Conservation (phyloP, 192 early-diverging fungal species). For the Backusella parvicylindrica region DNA sequence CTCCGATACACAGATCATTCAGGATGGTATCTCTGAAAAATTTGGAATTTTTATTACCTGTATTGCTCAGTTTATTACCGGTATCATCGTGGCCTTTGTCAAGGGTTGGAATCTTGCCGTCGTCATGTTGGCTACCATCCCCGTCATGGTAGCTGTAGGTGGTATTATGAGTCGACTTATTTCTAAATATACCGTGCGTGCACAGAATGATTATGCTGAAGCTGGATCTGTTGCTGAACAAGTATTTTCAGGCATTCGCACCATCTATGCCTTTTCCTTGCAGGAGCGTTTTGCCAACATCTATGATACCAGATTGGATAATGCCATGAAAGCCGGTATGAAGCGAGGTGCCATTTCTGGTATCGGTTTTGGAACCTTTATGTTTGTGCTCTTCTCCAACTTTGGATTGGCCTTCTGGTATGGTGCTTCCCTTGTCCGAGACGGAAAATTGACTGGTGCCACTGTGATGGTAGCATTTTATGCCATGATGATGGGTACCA, state of each 20-base stretch:
- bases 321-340: constrained; percentile 61
- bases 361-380: constrained; percentile 64
- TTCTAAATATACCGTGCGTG: constrained; percentile 37
- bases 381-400: constrained; percentile 65
- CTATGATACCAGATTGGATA: constrained; percentile 56
- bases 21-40: constrained; percentile 86
- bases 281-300: constrained; percentile 64
- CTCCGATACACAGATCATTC: constrained; percentile 75
- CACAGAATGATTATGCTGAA: background rate
- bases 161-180: constrained; percentile 30
- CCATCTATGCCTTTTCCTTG: constrained; percentile 78
- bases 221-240: constrained; percentile 78
- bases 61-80: constrained; percentile 61
- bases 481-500: constrained; percentile 70
- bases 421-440: constrained; percentile 55
- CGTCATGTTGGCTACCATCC: constrained; percentile 72
- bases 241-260: constrained; percentile 75
- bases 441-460: constrained; percentile 38
- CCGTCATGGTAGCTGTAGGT: constrained; percentile 49
- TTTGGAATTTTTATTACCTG: constrained; percentile 66
- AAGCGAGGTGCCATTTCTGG: constrained; percentile 56
- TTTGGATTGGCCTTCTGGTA: constrained; percentile 85
- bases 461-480: constrained; percentile 83
- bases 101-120: constrained; percentile 71
- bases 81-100: constrained; percentile 72